Percentiles rank a stretch among this genome's conserved stretches.
Evolutionary conservation across 352 stramenopile species (phyloP).

Genomic region (Globisporangium splendens): DNA sequence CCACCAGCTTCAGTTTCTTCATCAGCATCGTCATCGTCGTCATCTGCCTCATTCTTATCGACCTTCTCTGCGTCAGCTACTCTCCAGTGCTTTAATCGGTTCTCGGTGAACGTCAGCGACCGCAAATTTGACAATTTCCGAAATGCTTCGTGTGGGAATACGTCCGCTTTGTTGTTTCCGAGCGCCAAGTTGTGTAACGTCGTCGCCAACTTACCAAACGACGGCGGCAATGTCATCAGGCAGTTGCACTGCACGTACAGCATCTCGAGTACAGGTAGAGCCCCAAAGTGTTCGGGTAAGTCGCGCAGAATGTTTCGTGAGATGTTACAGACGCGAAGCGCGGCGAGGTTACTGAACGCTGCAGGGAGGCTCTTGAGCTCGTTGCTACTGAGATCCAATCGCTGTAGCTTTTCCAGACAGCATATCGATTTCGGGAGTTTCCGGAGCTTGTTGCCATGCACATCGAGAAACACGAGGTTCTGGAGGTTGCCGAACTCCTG

Average conservation of each 20-base stretch:
- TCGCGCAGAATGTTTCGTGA: slow-evolving; percentile 30
- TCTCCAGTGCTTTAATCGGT: slow-evolving; percentile 37
- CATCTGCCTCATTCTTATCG: slow-evolving; percentile 9
- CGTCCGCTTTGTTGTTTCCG: slow-evolving; percentile 41
- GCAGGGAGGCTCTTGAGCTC: slow-evolving; percentile 34
- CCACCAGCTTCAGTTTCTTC: too few species aligned
- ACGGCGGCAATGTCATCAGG: slow-evolving; percentile 35
- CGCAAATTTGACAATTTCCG: slow-evolving; percentile 16
- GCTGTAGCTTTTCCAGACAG: slow-evolving; percentile 28
- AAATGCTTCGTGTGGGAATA: slow-evolving; percentile 27
- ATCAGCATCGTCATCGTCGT: not conserved
- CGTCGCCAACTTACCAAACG: slow-evolving; percentile 28
- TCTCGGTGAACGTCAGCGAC: slow-evolving; percentile 41
- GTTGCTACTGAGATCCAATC: slow-evolving; percentile 42
- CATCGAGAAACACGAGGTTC: slow-evolving; percentile 33
- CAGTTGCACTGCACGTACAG: slow-evolving; percentile 37
- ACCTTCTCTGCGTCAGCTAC: not conserved
- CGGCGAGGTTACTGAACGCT: slow-evolving; percentile 43
- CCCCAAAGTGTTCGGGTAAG: slow-evolving; percentile 38
- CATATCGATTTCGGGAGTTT: slow-evolving; percentile 50
- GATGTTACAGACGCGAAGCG: slow-evolving; percentile 37
- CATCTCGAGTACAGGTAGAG: slow-evolving; percentile 21
- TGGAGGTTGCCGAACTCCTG: slow-evolving; percentile 30
- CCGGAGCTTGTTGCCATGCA: slow-evolving; percentile 33
- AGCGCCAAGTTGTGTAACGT: slow-evolving; percentile 39